Evolutionary conservation across 371 early-diverging fungal genomes (phyloP).

Genomic region (Choanephora cucurbitarum): DNA sequence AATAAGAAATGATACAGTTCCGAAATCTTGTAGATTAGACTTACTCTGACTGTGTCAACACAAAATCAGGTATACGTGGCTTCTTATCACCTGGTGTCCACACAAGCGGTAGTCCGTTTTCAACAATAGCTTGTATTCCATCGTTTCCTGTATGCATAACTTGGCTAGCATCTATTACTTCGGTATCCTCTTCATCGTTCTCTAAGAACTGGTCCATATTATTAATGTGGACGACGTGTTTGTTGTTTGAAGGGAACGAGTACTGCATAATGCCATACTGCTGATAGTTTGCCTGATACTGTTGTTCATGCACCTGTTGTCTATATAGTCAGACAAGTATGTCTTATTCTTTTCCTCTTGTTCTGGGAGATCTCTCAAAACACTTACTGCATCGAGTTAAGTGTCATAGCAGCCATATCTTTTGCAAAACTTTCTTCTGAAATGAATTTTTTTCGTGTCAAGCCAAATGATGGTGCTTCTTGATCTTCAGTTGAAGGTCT

Average conservation of each 20-base stretch:
- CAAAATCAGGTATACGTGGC: slow-evolving; percentile 28
- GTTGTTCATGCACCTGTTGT: slow-evolving; percentile 1
- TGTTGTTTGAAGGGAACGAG: neutral
- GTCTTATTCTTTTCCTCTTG: neutral
- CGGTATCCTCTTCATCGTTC: slow-evolving; percentile 11
- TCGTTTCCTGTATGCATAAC: slow-evolving; percentile 1
- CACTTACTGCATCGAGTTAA: slow-evolving; percentile 1
- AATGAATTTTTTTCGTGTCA: slow-evolving; percentile 25
- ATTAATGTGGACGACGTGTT: slow-evolving; percentile 17
- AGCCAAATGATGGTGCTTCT: neutral
- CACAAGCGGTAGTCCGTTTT: slow-evolving; percentile 21
- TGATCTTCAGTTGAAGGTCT: neutral
- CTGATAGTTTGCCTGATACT: neutral
- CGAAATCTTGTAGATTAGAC: neutral
- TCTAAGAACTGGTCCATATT: slow-evolving; percentile 16
- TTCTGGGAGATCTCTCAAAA: neutral
- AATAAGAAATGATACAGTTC: neutral
- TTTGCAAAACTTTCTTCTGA: slow-evolving; percentile 31
- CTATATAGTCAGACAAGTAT: neutral
- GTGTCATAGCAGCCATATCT: slow-evolving; percentile 31
- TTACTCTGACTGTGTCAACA: slow-evolving; percentile 17
- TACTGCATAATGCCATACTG: neutral
- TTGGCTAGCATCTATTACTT: too few species aligned
- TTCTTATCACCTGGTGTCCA: slow-evolving; percentile 23
- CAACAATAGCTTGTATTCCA: slow-evolving; percentile 1